Percentiles rank a stretch among this genome's conserved stretches.
Evolutionary conservation across 108 stramenopile genomes (phyloP).

Genomic region (Pseudonitzschia multiseries): DNA sequence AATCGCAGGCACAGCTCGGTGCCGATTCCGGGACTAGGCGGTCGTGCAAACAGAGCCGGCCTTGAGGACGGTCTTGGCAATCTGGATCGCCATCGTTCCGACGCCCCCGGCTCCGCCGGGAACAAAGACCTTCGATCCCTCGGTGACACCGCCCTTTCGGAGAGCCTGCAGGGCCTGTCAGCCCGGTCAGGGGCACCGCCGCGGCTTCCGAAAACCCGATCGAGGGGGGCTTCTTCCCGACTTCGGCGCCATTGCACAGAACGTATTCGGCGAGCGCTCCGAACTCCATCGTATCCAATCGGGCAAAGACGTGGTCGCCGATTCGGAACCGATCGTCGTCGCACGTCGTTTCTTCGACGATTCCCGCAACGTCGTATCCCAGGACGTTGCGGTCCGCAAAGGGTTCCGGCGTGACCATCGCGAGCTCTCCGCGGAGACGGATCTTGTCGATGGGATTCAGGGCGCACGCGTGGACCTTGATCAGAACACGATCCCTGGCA

Average conservation of each 20-base stretch:
- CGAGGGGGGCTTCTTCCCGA: neutral
- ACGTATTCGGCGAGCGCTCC: constrained; percentile 24
- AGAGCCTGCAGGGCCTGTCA: constrained; percentile 40
- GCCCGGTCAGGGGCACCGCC: constrained; percentile 27
- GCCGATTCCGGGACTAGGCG: constrained; percentile 12
- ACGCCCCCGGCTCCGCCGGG: constrained; percentile 41
- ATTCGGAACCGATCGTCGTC: neutral
- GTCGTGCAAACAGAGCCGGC: constrained; percentile 28
- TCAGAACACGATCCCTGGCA: constrained; percentile 7
- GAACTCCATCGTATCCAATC: constrained; percentile 1
- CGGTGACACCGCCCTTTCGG: constrained; percentile 6
- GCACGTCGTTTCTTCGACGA: neutral
- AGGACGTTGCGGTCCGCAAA: constrained; percentile 1
- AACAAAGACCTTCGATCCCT: constrained; percentile 37
- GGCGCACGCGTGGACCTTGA: constrained; percentile 30
- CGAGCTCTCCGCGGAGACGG: neutral
- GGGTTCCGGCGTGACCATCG: neutral
- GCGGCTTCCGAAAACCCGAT: constrained; percentile 28
- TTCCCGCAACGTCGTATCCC: constrained; percentile 16
- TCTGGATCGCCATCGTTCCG: constrained; percentile 37
- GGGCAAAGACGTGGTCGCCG: neutral
- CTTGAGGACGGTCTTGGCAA: constrained; percentile 39
- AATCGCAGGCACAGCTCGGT: constrained; percentile 5
- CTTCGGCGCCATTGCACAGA: neutral
- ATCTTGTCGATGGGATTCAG: constrained; percentile 53